Conservation (phyloP, 306 rosid genomes). For the Malus sieversii region DNA sequence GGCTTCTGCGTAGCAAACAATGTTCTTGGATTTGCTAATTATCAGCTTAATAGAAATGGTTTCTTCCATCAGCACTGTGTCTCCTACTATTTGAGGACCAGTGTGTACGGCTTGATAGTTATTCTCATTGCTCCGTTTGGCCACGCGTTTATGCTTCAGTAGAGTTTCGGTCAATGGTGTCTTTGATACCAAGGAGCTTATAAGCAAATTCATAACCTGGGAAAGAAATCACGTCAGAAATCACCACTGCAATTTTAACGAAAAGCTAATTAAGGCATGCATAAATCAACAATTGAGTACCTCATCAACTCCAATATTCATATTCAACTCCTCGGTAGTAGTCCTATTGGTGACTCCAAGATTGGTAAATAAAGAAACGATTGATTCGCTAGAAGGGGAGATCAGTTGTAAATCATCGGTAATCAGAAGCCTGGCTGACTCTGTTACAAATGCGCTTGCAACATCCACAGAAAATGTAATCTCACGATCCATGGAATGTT, state of each 20-base stretch:
- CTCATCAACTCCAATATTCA: no score
- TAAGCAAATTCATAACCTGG: background rate
- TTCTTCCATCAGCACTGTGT: background rate
- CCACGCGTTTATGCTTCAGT: background rate
- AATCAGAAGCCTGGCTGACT: background rate
- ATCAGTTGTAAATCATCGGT: conserved; percentile 6
- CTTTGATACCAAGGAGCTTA: background rate
- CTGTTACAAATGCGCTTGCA: background rate
- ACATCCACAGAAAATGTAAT: background rate
- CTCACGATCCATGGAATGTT: accelerated
- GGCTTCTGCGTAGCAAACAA: conserved; percentile 8
- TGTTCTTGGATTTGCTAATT: conserved; percentile 4
- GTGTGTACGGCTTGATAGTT: background rate
- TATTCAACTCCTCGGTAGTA: no score
- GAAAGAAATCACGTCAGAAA: no score
- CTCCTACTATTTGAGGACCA: background rate
- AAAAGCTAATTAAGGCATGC: no score
- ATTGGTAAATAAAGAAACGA: no score
- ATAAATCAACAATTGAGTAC: background rate
- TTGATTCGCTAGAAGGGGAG: no score
- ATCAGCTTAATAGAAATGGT: background rate
- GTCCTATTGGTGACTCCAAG: no score
- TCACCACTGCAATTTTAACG: no score
- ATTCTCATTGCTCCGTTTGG: background rate
- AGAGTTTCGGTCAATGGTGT: conserved; percentile 2